A percentile compares a stretch with the other conserved stretches of the same genome.
Evolutionary conservation across 176 grass and related monocot species (phyloP).

Genomic region (bread wheat (Triticum aestivum)): IWGSC_CS_RefSeq_v2.1 NC_057813.1:210023285-210023784

Average conservation of each 20-base stretch:
- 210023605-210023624: not conserved
- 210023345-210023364: not conserved
- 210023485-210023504: not conserved
- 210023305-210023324: not conserved
- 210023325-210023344: not conserved
- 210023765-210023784: not conserved
- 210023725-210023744: not conserved
- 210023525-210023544: not conserved
- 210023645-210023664: not conserved
- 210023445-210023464: not conserved
- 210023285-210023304: not conserved
- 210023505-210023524: not conserved
- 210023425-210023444: not conserved
- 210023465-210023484: not conserved
- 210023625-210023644: conserved; percentile 14
- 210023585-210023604: not conserved
- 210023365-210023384: not conserved
- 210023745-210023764: not conserved
- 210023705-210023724: conserved; percentile 1
- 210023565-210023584: not conserved
- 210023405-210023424: not conserved
- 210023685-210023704: not conserved
- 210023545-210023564: not conserved
- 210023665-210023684: conserved; percentile 5
- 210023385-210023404: not conserved